Percentiles rank a stretch among this genome's conserved stretches.
Conservation (phyloP, 2,329 filamentous ascomycete genomes). For the Xylariaceae sp. region DNA sequence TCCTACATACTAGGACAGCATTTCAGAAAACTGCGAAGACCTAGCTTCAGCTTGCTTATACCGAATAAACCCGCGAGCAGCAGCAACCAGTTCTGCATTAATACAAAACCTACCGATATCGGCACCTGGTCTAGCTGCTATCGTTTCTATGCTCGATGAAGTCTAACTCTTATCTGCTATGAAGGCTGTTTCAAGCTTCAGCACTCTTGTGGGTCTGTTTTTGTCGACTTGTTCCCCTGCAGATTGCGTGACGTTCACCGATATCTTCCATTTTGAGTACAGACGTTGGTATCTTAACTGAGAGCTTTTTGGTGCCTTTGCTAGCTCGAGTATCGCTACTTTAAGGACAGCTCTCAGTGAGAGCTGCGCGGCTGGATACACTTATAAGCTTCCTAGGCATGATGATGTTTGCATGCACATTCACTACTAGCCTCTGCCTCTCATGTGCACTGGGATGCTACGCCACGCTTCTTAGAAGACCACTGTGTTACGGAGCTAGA, state of each 20-base stretch:
- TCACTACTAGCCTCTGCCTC: no score
- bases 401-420: no score
- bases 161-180: constrained; percentile 14
- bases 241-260: constrained; percentile 24
- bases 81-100: neutral
- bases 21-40: neutral
- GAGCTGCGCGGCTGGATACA: no score
- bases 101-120: constrained; percentile 14
- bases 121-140: constrained; percentile 1
- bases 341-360: no score
- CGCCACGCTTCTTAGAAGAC: no score
- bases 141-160: constrained; percentile 4
- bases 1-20: neutral
- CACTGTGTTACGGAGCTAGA: no score
- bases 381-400: no score
- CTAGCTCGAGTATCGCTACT: no score
- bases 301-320: neutral
- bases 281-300: neutral
- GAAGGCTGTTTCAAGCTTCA: constrained; percentile 5
- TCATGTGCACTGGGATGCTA: no score
- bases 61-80: neutral
- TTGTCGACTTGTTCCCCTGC: constrained; percentile 13
- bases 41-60: neutral
- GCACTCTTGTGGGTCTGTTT: constrained; percentile 4
- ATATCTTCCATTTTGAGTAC: constrained; percentile 11